These are phyloP conservation scores for Ophiostoma angusticollis DNA, from an alignment of 2,329 filamentous ascomycete genomes.

Conservation along the genomic window DNA sequence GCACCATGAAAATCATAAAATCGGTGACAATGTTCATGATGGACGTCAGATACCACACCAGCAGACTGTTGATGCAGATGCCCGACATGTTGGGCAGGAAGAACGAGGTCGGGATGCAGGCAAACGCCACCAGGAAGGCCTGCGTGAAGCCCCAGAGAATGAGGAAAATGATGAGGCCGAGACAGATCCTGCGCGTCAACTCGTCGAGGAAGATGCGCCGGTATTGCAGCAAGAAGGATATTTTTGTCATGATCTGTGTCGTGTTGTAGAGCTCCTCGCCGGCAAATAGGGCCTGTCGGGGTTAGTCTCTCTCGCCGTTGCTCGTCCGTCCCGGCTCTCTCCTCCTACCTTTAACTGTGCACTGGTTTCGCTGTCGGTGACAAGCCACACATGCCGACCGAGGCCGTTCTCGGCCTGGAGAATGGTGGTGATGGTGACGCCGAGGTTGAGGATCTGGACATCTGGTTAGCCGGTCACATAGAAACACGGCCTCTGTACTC, in stretches of 20 bases:
- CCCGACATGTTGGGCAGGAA: slow-evolving; percentile 14
- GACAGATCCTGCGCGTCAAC: slow-evolving; percentile 15
- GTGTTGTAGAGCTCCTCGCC: slow-evolving; percentile 25
- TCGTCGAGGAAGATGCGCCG: slow-evolving; percentile 24
- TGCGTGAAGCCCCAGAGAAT: slow-evolving; percentile 19
- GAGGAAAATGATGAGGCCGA: slow-evolving; percentile 18
- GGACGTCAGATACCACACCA: slow-evolving; percentile 20
- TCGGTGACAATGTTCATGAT: slow-evolving; percentile 80
- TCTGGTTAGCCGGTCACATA: no score
- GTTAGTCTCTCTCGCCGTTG: no score
- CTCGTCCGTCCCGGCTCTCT: no score
- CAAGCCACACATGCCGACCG: slow-evolving; percentile 17
- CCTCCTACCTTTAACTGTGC: slow-evolving; percentile 19
- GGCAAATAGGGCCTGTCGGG: slow-evolving; percentile 20
- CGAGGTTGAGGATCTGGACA: no score
- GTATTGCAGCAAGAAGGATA: slow-evolving; percentile 27
- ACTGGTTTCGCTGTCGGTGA: slow-evolving; percentile 11
- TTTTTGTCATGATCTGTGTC: slow-evolving; percentile 22
- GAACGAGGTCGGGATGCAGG: slow-evolving; percentile 18
- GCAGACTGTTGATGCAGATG: slow-evolving; percentile 18
- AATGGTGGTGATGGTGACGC: slow-evolving; percentile 13
- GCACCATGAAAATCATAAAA: slow-evolving; percentile 71
- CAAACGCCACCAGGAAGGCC: slow-evolving; percentile 18
- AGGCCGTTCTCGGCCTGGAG: slow-evolving; percentile 17
- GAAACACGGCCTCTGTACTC: no score